Evolutionary conservation across 2,329 filamentous ascomycete species (phyloP).

Genomic region (Trichoderma sp.): DNA sequence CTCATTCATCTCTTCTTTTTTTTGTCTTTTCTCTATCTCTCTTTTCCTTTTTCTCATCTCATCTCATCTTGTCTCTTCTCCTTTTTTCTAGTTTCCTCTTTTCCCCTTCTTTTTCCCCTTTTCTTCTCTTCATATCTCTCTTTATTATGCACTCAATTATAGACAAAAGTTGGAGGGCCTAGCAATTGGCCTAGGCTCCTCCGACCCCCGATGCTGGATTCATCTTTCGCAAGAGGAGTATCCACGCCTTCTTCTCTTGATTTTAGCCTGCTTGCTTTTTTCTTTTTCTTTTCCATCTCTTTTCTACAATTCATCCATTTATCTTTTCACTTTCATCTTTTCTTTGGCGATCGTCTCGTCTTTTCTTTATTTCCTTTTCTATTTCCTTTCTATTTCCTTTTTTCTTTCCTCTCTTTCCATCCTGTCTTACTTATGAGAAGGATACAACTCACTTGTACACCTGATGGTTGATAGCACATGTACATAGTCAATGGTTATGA

Average conservation of each 20-base stretch:
- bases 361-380: background rate
- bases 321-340: background rate
- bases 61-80: constrained; percentile 7
- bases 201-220: background rate
- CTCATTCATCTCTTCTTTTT: background rate
- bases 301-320: background rate
- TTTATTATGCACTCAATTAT: background rate
- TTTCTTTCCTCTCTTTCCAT: background rate
- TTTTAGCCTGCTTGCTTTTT: background rate
- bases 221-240: constrained; percentile 10
- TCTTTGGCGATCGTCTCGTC: background rate
- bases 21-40: background rate
- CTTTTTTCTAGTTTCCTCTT: background rate
- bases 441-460: background rate
- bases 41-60: background rate
- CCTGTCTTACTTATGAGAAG: background rate
- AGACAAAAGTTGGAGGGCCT: constrained; percentile 1
- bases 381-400: background rate
- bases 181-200: background rate
- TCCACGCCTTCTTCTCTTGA: background rate
- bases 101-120: constrained; percentile 14
- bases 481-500: constrained; percentile 2
- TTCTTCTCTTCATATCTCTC: constrained; percentile 7
- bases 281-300: background rate
- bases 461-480: constrained; percentile 3